A percentile compares a stretch with the other conserved stretches of the same genome.
phyloP scores from a whole-genome alignment of 2,329 filamentous ascomycete species.

The Talaromyces sp. region DNA sequence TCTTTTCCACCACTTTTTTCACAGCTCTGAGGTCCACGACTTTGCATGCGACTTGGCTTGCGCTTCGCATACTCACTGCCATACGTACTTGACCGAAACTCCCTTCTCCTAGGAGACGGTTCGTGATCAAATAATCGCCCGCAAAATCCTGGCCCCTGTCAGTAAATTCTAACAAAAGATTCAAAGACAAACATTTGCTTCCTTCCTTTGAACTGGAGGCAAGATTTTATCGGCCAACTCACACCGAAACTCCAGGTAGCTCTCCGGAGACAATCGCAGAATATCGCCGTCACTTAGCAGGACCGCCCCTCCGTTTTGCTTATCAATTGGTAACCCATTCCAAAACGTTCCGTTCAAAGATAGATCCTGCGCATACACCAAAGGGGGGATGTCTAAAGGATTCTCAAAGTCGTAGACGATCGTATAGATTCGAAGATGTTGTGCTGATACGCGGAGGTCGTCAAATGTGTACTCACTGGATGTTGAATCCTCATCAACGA shows the following conservation, averaged over 20 bases:
- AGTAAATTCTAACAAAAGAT: neutral
- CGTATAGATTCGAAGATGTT: conserved; percentile 41
- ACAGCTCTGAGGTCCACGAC: conserved; percentile 33
- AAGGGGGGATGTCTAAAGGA: conserved; percentile 29
- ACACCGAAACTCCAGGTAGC: conserved; percentile 19
- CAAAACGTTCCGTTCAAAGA: conserved; percentile 39
- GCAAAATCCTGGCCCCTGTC: conserved; percentile 1
- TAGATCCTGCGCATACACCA: conserved; percentile 42
- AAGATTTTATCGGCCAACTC: conserved; percentile 4
- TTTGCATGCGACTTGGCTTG: conserved; percentile 43
- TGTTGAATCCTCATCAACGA: neutral
- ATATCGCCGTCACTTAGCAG: conserved; percentile 37
- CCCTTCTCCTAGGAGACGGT: conserved; percentile 38
- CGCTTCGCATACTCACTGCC: conserved; percentile 30
- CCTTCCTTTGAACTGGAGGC: conserved; percentile 23
- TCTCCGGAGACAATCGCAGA: conserved; percentile 22
- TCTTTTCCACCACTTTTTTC: neutral
- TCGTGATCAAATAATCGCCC: conserved; percentile 30
- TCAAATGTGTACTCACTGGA: conserved; percentile 30
- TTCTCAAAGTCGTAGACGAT: conserved; percentile 39
- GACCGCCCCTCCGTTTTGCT: conserved; percentile 25
- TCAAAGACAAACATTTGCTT: conserved; percentile 27
- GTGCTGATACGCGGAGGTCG: conserved; percentile 34
- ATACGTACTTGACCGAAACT: conserved; percentile 41
- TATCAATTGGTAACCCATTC: conserved; percentile 33